Conservation (phyloP, 805 yeast genomes). For the Schizosaccharomyces japonicus region DNA sequence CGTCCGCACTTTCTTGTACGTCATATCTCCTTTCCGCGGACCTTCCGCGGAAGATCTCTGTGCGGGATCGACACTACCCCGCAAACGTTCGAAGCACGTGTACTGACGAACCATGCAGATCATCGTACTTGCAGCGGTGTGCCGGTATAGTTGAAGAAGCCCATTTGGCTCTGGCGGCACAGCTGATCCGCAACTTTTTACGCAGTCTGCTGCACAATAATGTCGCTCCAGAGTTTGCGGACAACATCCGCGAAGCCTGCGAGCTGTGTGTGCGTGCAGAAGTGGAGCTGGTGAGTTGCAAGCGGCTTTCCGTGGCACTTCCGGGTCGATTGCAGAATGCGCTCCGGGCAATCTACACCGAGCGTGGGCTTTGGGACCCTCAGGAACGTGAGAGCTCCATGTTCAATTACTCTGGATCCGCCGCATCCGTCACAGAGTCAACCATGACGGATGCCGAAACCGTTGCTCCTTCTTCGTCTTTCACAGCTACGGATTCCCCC, state of each 20-base stretch:
- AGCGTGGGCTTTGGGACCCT: neutral
- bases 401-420: no score
- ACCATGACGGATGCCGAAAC: no score
- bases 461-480: no score
- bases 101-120: neutral
- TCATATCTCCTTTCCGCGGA: neutral
- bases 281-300: neutral
- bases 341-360: neutral
- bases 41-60: no score
- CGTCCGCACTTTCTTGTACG: neutral
- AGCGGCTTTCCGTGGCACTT: neutral
- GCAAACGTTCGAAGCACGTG: neutral
- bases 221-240: neutral
- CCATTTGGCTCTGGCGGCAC: neutral
- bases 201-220: neutral
- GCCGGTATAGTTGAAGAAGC: neutral
- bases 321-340: neutral
- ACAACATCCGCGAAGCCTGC: neutral
- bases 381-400: no score
- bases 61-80: no score
- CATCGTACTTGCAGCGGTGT: neutral
- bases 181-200: neutral
- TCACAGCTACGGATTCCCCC: no score
- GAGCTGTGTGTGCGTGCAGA: neutral
- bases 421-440: no score